A percentile compares a stretch with the other conserved stretches of the same genome.
These are phyloP conservation scores for Pseudophaeomoniella oleicola DNA, from an alignment of 2,329 filamentous ascomycete species.

Conservation along the genomic window DNA sequence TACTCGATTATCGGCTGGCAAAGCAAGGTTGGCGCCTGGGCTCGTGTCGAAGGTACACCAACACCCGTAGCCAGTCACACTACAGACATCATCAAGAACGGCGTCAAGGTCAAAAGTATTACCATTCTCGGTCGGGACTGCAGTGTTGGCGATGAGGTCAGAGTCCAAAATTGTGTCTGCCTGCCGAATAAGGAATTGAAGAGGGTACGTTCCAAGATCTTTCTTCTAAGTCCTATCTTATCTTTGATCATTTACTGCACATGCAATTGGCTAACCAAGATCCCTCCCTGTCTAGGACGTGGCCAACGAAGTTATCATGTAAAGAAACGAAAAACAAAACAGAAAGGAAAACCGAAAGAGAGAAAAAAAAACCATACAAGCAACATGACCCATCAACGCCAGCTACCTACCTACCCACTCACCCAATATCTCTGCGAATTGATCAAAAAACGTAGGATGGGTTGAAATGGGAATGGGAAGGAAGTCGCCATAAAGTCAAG, in stretches of 20 bases:
- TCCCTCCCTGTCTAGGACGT: too few relatives aligned
- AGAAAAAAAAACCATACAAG: too few relatives aligned
- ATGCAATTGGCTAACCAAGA: too few relatives aligned
- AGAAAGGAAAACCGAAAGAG: too few relatives aligned
- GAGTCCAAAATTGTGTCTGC: constrained; percentile 96
- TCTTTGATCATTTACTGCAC: constrained; percentile 1
- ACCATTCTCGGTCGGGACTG: constrained; percentile 97
- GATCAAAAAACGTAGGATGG: too few relatives aligned
- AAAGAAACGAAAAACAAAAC: too few relatives aligned
- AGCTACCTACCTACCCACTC: too few relatives aligned
- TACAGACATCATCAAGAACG: constrained; percentile 93
- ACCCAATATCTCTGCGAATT: too few relatives aligned
- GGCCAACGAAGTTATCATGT: constrained; percentile 68
- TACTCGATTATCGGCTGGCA: constrained; percentile 97
- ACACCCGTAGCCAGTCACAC: constrained; percentile 76
- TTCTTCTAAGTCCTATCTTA: not conserved
- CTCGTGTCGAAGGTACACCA: constrained; percentile 88
- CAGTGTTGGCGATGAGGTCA: constrained; percentile 78
- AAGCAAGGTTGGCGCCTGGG: constrained; percentile 94
- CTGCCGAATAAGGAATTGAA: constrained; percentile 97
- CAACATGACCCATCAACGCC: too few relatives aligned
- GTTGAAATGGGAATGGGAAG: too few relatives aligned
- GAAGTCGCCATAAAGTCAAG: too few relatives aligned
- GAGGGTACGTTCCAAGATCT: constrained; percentile 47
- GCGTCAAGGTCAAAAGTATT: constrained; percentile 95